Percentiles rank a stretch among this genome's conserved stretches.
phyloP scores from a whole-genome alignment of 2,329 filamentous ascomycete species.

The Blumeria hordei region DNA sequence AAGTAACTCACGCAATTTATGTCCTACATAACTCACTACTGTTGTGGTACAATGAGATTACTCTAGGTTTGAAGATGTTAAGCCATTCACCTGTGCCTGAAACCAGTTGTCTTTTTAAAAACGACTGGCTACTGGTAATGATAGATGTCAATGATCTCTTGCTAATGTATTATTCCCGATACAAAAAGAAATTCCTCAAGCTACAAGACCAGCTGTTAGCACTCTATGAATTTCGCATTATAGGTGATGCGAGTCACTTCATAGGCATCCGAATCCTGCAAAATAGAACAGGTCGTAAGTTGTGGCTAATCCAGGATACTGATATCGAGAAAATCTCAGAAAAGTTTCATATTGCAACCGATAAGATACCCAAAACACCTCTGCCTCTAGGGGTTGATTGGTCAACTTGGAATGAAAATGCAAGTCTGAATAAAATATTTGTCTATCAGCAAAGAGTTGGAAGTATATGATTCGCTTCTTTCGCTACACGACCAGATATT shows the following conservation, averaged over 20 bases:
- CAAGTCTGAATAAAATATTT: too few species aligned
- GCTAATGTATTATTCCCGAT: not conserved
- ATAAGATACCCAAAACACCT: not conserved
- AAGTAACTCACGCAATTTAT: not conserved
- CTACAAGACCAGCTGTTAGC: not conserved
- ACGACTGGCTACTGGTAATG: not conserved
- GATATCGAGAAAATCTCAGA: not conserved
- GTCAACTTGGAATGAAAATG: not conserved
- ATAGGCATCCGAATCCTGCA: not conserved
- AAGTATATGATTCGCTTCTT: too few species aligned
- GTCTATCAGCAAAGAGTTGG: too few species aligned
- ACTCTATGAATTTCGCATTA: not conserved
- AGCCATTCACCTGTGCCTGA: not conserved
- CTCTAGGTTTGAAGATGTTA: not conserved
- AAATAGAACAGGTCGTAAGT: not conserved
- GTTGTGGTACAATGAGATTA: not conserved
- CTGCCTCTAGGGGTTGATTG: not conserved
- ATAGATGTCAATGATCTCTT: not conserved
- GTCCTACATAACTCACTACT: not conserved
- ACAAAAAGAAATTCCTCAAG: not conserved
- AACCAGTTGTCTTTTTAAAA: not conserved
- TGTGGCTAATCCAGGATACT: constrained; percentile 1
- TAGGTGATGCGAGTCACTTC: constrained; percentile 1
- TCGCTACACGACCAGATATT: too few species aligned
- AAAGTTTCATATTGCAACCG: not conserved